Conservation (phyloP, 805 yeast genomes). For the Candida dendrica region DNA sequence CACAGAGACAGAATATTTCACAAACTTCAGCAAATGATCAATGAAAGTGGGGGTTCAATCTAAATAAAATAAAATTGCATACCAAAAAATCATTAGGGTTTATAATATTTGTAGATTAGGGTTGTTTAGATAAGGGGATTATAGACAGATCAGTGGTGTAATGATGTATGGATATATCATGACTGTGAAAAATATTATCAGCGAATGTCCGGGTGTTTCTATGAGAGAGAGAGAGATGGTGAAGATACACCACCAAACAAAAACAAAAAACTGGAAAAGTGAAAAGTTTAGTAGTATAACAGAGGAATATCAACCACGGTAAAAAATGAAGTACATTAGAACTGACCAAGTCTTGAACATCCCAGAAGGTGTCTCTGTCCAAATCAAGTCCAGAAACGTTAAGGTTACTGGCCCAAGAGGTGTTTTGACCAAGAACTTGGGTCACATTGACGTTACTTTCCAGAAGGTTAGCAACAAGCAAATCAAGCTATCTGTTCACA, state of each 20-base stretch:
- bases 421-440: conserved; percentile 78
- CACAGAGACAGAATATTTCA: conserved; percentile 61
- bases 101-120: background rate
- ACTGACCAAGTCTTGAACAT: conserved; percentile 75
- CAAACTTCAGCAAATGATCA: conserved; percentile 46
- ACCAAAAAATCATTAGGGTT: background rate
- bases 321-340: conserved; percentile 72
- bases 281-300: background rate
- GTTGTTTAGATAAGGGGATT: background rate
- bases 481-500: conserved; percentile 88
- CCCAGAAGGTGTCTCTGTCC: conserved; percentile 91
- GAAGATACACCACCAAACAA: too few relatives aligned
- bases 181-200: background rate
- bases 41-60: conserved; percentile 21
- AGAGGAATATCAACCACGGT: background rate
- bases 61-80: too few relatives aligned
- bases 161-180: background rate
- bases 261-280: conserved; percentile 3
- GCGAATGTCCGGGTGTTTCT: background rate
- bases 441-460: conserved; percentile 94
- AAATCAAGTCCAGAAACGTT: conserved; percentile 85
- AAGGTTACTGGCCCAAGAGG: conserved; percentile 98
- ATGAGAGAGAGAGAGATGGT: too few relatives aligned
- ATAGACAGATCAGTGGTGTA: too few relatives aligned
- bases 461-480: conserved; percentile 61